Conservation (phyloP, 2,329 filamentous ascomycete species). For the Scytalidium lignicola region DNA sequence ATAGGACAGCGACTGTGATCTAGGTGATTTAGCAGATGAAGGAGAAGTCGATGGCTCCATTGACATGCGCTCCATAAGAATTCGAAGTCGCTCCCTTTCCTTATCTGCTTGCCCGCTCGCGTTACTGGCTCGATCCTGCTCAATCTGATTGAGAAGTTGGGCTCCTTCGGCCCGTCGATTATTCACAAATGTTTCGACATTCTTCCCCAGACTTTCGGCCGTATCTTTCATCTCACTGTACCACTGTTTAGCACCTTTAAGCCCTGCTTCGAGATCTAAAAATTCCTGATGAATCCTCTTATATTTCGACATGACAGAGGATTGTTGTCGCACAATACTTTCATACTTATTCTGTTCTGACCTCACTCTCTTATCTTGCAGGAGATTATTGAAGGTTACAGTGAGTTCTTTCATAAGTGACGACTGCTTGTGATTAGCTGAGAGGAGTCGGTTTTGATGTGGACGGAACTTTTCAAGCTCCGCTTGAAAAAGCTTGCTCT, state of each 20-base stretch:
- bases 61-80: constrained; percentile 93
- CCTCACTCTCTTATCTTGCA: constrained; percentile 91
- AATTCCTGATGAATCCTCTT: constrained; percentile 91
- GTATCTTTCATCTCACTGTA: constrained; percentile 96
- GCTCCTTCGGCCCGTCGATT: constrained; percentile 89
- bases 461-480: constrained; percentile 97
- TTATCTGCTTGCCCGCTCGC: constrained; percentile 52
- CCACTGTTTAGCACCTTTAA: constrained; percentile 85
- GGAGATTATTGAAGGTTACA: constrained; percentile 73
- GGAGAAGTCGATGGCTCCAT: constrained; percentile 58
- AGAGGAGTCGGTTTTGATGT: constrained; percentile 83
- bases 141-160: constrained; percentile 79
- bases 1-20: constrained; percentile 26
- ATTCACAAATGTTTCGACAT: constrained; percentile 94
- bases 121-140: constrained; percentile 26
- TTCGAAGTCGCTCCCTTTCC: constrained; percentile 79
- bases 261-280: constrained; percentile 78
- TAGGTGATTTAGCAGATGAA: constrained; percentile 32
- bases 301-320: constrained; percentile 77
- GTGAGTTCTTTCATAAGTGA: constrained; percentile 94
- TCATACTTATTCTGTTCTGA: constrained; percentile 96
- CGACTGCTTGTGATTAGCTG: constrained; percentile 93
- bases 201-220: constrained; percentile 86
- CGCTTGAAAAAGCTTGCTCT: constrained; percentile 86
- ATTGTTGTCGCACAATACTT: constrained; percentile 74